Conservation (phyloP, 2,329 filamentous ascomycete species). For the Alternaria sp. region DNA sequence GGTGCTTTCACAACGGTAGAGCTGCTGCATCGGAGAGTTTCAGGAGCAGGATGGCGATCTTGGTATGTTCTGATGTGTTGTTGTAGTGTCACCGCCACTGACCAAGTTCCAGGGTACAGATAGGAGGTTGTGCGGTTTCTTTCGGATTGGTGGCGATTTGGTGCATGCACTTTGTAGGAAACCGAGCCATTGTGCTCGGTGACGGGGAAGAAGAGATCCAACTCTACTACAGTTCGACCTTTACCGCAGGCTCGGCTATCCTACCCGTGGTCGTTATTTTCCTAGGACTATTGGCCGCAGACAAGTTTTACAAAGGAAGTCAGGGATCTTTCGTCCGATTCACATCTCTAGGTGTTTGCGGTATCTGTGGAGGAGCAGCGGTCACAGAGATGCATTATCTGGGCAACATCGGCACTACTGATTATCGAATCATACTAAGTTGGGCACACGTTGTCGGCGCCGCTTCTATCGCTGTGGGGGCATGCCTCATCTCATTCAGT, state of each 20-base stretch:
- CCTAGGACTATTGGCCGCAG: constrained; percentile 74
- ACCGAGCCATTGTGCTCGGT: constrained; percentile 77
- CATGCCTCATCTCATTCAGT: constrained; percentile 73
- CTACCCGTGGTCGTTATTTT: constrained; percentile 79
- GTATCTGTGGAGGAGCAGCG: constrained; percentile 74
- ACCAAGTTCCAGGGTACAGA: constrained; percentile 51
- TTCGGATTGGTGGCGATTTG: constrained; percentile 61
- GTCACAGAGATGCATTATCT: constrained; percentile 89
- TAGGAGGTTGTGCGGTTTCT: constrained; percentile 53
- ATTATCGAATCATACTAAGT: constrained; percentile 73
- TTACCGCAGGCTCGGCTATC: constrained; percentile 80
- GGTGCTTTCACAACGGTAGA: constrained; percentile 83
- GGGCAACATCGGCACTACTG: constrained; percentile 81
- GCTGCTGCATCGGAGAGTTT: constrained; percentile 78
- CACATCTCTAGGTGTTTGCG: constrained; percentile 62
- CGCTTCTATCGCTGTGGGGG: constrained; percentile 74
- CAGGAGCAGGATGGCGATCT: constrained; percentile 55
- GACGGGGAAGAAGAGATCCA: constrained; percentile 68
- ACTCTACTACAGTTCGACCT: constrained; percentile 75
- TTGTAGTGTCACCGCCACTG: constrained; percentile 22
- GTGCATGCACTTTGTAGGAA: constrained; percentile 81
- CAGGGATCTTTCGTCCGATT: constrained; percentile 38
- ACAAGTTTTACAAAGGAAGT: constrained; percentile 47
- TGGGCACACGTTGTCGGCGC: constrained; percentile 70
- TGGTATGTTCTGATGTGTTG: constrained; percentile 40